Evolutionary conservation across 2,329 filamentous ascomycete species (phyloP).

Genomic region (Chaetomiaceae sp.): DNA sequence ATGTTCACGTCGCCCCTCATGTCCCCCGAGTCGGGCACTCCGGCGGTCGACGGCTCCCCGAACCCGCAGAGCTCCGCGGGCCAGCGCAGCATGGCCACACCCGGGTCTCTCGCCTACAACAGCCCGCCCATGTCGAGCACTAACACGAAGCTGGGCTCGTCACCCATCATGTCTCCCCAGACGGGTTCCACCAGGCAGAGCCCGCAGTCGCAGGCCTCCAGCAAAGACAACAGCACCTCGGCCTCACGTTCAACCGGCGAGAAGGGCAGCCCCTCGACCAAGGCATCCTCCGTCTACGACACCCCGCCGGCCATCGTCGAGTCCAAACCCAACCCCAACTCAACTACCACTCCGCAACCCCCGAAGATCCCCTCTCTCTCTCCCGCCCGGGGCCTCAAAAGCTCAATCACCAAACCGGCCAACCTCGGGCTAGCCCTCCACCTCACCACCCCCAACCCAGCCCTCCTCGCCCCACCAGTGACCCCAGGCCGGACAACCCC

Average conservation of each 20-base stretch:
- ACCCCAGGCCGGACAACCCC: neutral
- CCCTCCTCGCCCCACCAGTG: conserved; percentile 1
- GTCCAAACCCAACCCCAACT: neutral
- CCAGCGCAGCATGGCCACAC: conserved; percentile 2
- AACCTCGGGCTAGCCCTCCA: conserved; percentile 9
- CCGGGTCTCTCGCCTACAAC: conserved; percentile 13
- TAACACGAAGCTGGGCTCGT: conserved; percentile 2
- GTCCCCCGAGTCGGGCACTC: conserved; percentile 10
- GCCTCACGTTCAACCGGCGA: neutral
- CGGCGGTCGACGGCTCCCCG: neutral
- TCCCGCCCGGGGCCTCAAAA: neutral
- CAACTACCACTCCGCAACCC: neutral
- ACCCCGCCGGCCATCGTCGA: neutral
- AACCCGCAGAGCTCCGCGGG: neutral
- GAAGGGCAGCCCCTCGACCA: conserved; percentile 12
- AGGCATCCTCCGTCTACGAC: conserved; percentile 17
- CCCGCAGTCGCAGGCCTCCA: conserved; percentile 3
- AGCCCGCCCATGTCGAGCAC: conserved; percentile 11
- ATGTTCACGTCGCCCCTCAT: conserved; percentile 17
- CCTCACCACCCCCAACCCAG: neutral
- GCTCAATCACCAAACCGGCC: neutral
- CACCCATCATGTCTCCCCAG: conserved; percentile 9
- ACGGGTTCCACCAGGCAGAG: conserved; percentile 1
- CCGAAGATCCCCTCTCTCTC: conserved; percentile 14
- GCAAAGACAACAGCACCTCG: conserved; percentile 8